Percentiles rank a stretch among this genome's conserved stretches.
phyloP scores from a whole-genome alignment of 768 basidiomycete species.

The Asterophora parasitica region DNA sequence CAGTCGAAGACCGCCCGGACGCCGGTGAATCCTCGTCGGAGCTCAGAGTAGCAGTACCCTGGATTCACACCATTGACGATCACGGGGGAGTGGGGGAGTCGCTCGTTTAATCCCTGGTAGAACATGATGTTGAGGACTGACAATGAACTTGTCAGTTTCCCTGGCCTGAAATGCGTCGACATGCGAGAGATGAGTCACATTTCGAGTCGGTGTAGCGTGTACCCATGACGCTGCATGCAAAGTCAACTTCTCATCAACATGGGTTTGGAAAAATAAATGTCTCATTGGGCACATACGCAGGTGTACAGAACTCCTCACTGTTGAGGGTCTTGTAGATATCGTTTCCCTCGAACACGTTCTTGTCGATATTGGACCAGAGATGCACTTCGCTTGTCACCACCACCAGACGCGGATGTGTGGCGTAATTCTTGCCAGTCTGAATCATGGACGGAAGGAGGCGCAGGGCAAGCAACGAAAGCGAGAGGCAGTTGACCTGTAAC shows the following conservation, averaged over 20 bases:
- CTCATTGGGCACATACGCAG: background rate
- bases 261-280: background rate
- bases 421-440: conserved; percentile 28
- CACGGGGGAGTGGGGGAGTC: conserved; percentile 23
- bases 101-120: conserved; percentile 29
- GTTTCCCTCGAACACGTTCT: conserved; percentile 23
- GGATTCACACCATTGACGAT: conserved; percentile 36
- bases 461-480: conserved; percentile 34
- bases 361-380: conserved; percentile 22
- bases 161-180: too few relatives aligned
- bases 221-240: background rate
- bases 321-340: conserved; percentile 20
- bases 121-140: conserved; percentile 39
- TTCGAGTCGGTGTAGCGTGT: conserved; percentile 31
- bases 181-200: too few relatives aligned
- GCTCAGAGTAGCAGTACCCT: conserved; percentile 36
- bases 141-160: too few relatives aligned
- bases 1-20: conserved; percentile 12
- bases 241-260: background rate
- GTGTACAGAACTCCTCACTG: conserved; percentile 24
- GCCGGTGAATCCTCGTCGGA: conserved; percentile 24
- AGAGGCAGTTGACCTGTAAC: conserved; percentile 43
- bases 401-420: conserved; percentile 32
- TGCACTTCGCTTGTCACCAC: conserved; percentile 42
- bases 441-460: conserved; percentile 39